Percentiles rank a stretch among this genome's conserved stretches.
Evolutionary conservation across 2,329 filamentous ascomycete species (phyloP).

Genomic region (Fusarium veterinarium): DNA sequence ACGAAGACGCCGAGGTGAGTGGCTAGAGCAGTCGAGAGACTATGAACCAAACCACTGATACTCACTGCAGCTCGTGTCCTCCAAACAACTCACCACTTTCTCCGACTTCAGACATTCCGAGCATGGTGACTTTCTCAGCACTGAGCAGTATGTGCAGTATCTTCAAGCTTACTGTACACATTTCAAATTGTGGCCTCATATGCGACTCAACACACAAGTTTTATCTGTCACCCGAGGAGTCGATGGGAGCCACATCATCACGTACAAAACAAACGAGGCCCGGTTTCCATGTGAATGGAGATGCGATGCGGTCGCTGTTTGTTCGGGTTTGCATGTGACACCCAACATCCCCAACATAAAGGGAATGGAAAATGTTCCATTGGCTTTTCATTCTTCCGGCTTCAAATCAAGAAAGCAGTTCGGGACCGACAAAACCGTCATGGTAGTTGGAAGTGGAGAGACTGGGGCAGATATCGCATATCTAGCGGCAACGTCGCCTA

Average conservation of each 20-base stretch:
- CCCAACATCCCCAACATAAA: neutral
- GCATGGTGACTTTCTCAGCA: neutral
- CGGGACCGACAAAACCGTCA: neutral
- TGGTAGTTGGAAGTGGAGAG: neutral
- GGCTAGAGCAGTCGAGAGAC: neutral
- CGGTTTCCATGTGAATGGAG: neutral
- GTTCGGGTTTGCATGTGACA: slow-evolving; percentile 1
- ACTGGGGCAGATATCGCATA: slow-evolving; percentile 4
- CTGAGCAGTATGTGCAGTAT: neutral
- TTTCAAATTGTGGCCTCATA: neutral
- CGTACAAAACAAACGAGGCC: neutral
- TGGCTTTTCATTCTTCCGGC: neutral
- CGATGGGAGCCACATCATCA: neutral
- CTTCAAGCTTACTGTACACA: neutral
- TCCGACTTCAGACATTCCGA: neutral
- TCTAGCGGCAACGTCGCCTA: slow-evolving; percentile 4
- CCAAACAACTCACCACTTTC: neutral
- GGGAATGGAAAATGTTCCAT: neutral
- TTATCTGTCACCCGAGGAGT: neutral
- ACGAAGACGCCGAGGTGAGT: neutral
- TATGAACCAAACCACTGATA: neutral
- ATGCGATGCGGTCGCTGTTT: slow-evolving; percentile 1
- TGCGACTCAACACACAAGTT: neutral
- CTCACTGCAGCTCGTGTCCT: neutral
- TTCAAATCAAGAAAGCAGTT: neutral